Conservation (phyloP, 768 basidiomycete species). For the Cytidiella melzeri region DNA sequence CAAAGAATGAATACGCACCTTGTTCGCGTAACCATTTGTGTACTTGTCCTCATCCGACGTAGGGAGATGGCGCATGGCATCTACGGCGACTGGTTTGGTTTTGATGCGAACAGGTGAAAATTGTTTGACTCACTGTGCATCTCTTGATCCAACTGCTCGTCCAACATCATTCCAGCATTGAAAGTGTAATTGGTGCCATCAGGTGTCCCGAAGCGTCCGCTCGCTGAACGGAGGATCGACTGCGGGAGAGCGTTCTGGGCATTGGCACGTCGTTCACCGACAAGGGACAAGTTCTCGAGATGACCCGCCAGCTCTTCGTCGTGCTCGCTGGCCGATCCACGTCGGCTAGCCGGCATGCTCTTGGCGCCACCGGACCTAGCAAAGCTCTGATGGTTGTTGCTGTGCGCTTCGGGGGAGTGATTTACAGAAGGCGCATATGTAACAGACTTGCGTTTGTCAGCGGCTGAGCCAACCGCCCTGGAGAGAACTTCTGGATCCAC, state of each 20-base stretch:
- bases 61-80: conserved; percentile 83
- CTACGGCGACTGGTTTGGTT: conserved; percentile 32
- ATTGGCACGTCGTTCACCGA: conserved; percentile 50
- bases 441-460: conserved; percentile 83
- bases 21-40: conserved; percentile 51
- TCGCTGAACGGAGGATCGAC: conserved; percentile 46
- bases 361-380: conserved; percentile 71
- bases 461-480: conserved; percentile 59
- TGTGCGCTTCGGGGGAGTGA: conserved; percentile 59
- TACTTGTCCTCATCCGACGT: conserved; percentile 90
- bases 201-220: conserved; percentile 48
- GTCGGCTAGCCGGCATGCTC: conserved; percentile 89
- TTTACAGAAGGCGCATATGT: conserved; percentile 77
- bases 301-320: conserved; percentile 79
- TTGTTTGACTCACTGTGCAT: conserved; percentile 70
- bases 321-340: conserved; percentile 82
- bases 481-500: conserved; percentile 61
- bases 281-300: conserved; percentile 64
- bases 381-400: conserved; percentile 44
- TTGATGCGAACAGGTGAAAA: conserved; percentile 6
- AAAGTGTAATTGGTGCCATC: conserved; percentile 59
- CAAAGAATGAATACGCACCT: conserved; percentile 38
- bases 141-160: conserved; percentile 90
- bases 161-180: conserved; percentile 86
- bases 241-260: conserved; percentile 24